phyloP scores from a whole-genome alignment of 179 eudicot species.

The Corrigiola litoralis region DNA sequence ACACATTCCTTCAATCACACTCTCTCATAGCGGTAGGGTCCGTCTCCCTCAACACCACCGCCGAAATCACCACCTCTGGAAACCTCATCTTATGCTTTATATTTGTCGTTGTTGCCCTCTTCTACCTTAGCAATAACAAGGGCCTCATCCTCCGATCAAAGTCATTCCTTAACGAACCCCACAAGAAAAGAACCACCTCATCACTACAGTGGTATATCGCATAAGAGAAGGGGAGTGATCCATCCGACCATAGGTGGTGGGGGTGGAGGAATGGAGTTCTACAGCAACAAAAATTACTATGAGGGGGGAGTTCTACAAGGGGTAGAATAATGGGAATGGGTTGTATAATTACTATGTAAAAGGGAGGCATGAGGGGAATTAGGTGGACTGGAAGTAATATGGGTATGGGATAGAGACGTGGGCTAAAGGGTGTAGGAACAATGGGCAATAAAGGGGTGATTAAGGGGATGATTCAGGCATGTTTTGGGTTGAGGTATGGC shows the following conservation, averaged over 20 bases:
- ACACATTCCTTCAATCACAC: no score
- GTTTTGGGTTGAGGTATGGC: conserved; percentile 79
- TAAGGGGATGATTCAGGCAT: conserved; percentile 68
- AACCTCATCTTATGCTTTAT: conserved; percentile 48
- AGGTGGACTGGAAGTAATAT: conserved; percentile 80
- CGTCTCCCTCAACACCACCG: no score
- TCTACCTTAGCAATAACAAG: conserved; percentile 44
- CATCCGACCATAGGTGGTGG: neutral
- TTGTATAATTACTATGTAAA: conserved; percentile 66
- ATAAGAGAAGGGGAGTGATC: conserved; percentile 13
- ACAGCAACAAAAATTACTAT: conserved; percentile 72
- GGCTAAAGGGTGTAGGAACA: conserved; percentile 73
- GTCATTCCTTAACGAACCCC: conserved; percentile 9
- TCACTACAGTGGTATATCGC: conserved; percentile 85
- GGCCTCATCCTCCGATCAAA: conserved; percentile 26
- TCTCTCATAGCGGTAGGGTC: no score
- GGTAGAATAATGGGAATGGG: conserved; percentile 75
- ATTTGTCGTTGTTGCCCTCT: conserved; percentile 48
- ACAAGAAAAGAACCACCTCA: conserved; percentile 10
- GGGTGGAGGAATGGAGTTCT: conserved; percentile 67
- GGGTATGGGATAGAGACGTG: conserved; percentile 89
- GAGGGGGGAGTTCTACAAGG: conserved; percentile 84
- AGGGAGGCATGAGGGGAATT: conserved; percentile 88
- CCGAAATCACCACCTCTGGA: conserved; percentile 51
- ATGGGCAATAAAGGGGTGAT: conserved; percentile 76